Conservation (phyloP, 2,329 filamentous ascomycete genomes). For the Fusarium xyrophilum region DNA sequence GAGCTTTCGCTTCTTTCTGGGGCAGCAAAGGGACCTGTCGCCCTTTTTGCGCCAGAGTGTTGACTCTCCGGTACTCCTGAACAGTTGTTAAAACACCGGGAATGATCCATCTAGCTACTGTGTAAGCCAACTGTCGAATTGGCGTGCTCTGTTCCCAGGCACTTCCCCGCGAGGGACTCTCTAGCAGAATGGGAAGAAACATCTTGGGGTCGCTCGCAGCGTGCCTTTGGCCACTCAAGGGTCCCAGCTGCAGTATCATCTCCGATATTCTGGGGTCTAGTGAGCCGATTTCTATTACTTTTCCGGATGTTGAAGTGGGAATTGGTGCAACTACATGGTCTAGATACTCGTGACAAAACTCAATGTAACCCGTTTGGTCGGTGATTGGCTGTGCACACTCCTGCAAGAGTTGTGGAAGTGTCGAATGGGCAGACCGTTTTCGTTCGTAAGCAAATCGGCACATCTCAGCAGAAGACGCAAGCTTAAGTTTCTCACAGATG, state of each 20-base stretch:
- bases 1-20: constrained; percentile 1
- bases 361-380: constrained; percentile 37
- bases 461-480: constrained; percentile 44
- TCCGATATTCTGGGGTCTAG: constrained; percentile 52
- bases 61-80: constrained; percentile 50
- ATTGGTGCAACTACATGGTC: constrained; percentile 31
- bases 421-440: constrained; percentile 39
- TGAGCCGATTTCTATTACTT: constrained; percentile 19
- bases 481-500: constrained; percentile 53
- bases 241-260: constrained; percentile 45
- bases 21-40: constrained; percentile 33
- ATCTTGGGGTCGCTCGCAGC: constrained; percentile 49
- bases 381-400: constrained; percentile 36
- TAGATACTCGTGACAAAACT: constrained; percentile 46
- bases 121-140: constrained; percentile 63
- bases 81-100: constrained; percentile 30
- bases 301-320: constrained; percentile 20
- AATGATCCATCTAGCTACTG: constrained; percentile 48
- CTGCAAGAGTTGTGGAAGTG: constrained; percentile 42
- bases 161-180: constrained; percentile 61
- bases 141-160: constrained; percentile 62
- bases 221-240: constrained; percentile 11
- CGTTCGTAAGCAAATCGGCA: constrained; percentile 49
- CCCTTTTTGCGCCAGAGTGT: constrained; percentile 42
- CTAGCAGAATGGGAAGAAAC: constrained; percentile 70